A percentile compares a stretch with the other conserved stretches of the same genome.
phyloP scores from a whole-genome alignment of 495 filamentous ascomycete genomes.

The Achaetomiella virescens region DNA sequence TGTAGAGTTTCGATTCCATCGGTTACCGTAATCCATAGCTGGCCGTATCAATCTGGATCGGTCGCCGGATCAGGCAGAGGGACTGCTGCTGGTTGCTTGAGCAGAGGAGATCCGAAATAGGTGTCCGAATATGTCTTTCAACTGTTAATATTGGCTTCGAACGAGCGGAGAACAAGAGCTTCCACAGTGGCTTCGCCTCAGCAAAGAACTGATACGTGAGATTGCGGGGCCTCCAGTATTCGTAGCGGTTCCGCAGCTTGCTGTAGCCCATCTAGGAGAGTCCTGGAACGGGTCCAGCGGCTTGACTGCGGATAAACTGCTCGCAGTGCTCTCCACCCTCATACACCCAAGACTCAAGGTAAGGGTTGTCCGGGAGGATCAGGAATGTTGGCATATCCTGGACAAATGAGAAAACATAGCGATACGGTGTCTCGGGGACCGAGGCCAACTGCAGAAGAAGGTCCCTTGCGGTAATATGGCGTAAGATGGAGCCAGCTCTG shows the following conservation, averaged over 20 bases:
- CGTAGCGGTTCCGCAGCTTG: constrained; percentile 19
- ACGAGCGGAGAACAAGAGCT: constrained; percentile 2
- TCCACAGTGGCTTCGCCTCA: constrained; percentile 31
- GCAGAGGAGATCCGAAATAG: constrained; percentile 10
- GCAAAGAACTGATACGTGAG: constrained; percentile 29
- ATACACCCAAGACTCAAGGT: constrained; percentile 24
- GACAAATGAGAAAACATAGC: constrained; percentile 28
- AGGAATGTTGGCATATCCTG: constrained; percentile 19
- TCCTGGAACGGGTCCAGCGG: neutral
- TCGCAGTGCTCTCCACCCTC: constrained; percentile 14
- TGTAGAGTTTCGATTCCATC: constrained; percentile 11
- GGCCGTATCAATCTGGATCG: constrained; percentile 25
- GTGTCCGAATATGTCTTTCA: neutral
- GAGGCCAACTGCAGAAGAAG: constrained; percentile 28
- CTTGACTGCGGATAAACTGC: neutral
- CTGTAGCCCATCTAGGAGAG: constrained; percentile 19
- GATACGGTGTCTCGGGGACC: constrained; percentile 26
- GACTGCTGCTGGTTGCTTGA: constrained; percentile 18
- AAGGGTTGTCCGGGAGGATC: constrained; percentile 21
- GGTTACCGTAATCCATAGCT: constrained; percentile 31
- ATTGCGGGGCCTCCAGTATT: constrained; percentile 27
- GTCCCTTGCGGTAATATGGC: constrained; percentile 27
- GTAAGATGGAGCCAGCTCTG: constrained; percentile 24
- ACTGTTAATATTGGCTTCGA: neutral
- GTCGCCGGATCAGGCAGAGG: constrained; percentile 22